Evolutionary conservation across 2,329 filamentous ascomycete species (phyloP).

Genomic region (Fusarium sp.): DNA sequence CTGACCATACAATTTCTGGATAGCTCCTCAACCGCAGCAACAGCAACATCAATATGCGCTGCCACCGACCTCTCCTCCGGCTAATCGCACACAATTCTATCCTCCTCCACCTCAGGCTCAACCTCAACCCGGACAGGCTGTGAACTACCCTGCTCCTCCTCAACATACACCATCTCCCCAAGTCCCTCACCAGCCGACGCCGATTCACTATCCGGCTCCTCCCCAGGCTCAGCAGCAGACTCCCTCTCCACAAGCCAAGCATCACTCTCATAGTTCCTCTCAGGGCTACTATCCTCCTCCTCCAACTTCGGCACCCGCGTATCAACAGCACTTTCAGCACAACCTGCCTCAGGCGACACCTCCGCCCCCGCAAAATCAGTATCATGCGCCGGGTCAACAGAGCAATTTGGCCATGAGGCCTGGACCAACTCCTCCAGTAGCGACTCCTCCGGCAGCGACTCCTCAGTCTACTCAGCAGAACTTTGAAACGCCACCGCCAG

Average conservation of each 20-base stretch:
- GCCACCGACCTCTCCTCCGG: conserved; percentile 58
- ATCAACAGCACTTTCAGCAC: conserved; percentile 38
- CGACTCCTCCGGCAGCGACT: conserved; percentile 39
- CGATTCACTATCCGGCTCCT: conserved; percentile 33
- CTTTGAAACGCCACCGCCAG: conserved; percentile 42
- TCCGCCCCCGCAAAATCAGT: conserved; percentile 34
- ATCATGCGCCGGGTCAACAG: conserved; percentile 38
- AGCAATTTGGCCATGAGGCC: conserved; percentile 31
- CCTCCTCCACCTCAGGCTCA: conserved; percentile 51
- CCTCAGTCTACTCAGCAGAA: conserved; percentile 37
- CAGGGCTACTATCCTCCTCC: conserved; percentile 35
- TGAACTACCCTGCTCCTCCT: conserved; percentile 38
- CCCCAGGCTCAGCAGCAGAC: conserved; percentile 37
- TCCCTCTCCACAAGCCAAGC: conserved; percentile 33
- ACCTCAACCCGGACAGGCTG: conserved; percentile 44
- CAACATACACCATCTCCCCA: conserved; percentile 41
- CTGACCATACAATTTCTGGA: conserved; percentile 19
- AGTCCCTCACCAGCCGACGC: conserved; percentile 29
- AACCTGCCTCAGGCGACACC: conserved; percentile 38
- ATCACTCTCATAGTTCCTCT: conserved; percentile 35
- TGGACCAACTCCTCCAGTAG: conserved; percentile 35
- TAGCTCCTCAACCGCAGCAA: conserved; percentile 37
- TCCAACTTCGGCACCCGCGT: conserved; percentile 32
- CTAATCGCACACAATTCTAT: conserved; percentile 57
- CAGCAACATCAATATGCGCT: conserved; percentile 55